A percentile compares a stretch with the other conserved stretches of the same genome.
phyloP scores from a whole-genome alignment of 148 eudicot genomes.

The Talinum fruticosum region DNA sequence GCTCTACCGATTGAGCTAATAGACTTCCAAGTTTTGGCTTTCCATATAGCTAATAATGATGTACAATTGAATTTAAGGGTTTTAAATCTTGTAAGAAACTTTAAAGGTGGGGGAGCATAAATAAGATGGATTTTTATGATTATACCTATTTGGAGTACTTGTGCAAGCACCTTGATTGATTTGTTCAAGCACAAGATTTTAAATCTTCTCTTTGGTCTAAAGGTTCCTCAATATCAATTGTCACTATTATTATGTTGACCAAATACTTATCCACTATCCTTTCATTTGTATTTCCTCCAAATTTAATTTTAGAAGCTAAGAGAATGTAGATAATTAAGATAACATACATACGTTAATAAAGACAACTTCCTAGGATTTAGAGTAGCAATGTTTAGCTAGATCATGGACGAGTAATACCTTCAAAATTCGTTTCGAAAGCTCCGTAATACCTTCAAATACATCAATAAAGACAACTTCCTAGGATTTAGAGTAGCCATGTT shows the following conservation, averaged over 20 bases:
- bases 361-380: neutral
- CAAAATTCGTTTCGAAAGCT: slow-evolving; percentile 61
- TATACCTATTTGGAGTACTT: too few relatives aligned
- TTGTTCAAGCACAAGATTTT: slow-evolving; percentile 13
- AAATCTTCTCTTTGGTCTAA: slow-evolving; percentile 21
- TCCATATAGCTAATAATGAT: too few relatives aligned
- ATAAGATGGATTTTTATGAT: too few relatives aligned
- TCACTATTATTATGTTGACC: slow-evolving; percentile 24
- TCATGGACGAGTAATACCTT: slow-evolving; percentile 8
- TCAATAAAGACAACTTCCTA: slow-evolving; percentile 2
- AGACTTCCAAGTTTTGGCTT: too few relatives aligned
- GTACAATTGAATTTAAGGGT: too few relatives aligned
- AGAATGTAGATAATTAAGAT: slow-evolving; percentile 8
- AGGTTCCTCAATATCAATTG: slow-evolving; percentile 29
- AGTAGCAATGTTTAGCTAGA: neutral
- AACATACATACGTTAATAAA: slow-evolving; percentile 2
- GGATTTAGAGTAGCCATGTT: neutral
- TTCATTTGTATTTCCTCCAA: slow-evolving; percentile 18
- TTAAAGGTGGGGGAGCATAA: too few relatives aligned
- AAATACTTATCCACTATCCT: slow-evolving; percentile 25
- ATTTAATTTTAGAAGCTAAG: slow-evolving; percentile 64
- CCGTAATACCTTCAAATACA: neutral
- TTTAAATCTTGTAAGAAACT: too few relatives aligned
- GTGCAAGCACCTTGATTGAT: slow-evolving; percentile 26
- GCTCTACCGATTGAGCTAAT: too few relatives aligned